Base-by-base conservation (phyloP, 2,329 filamentous ascomycete species). In the Pyricularia sp. region DNA sequence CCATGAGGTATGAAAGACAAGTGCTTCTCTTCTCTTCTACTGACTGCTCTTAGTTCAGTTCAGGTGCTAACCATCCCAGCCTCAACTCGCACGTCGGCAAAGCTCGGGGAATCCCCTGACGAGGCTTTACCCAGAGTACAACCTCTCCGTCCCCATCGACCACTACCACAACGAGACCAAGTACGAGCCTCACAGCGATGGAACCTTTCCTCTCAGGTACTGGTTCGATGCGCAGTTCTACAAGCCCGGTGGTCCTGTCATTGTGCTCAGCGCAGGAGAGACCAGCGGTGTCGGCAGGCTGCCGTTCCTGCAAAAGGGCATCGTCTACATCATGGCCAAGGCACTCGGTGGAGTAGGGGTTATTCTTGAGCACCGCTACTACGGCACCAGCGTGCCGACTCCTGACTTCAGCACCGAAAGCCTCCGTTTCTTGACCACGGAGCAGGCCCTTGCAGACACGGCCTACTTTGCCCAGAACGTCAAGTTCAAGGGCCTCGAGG, bases 361-460 rank as follows among this genome's bases (percentile, higher is more conserved):
- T 2, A 86, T 97, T 65, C 84, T 97, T 2, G 93, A 97, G 80
- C 93, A 97, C 75, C 87, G 93, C 33, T 97, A 96, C 82, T 97
- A 97, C 75, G 93, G 93, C 69, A 84, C 83, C 14, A 94, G 91
- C 76, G 88, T 90, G 68, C 92, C 92, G 0, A 86, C 86, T 0
- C 77, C 83, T 0, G 85, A 94, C 74, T 82, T 94, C 61, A 83
- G 79, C 73, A 89, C 87, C 0, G 80, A 91, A 75, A 94, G 86
- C 73, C 79, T 96, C 71, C 89, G 93, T 2, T 97, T 95, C 81
- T 81, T 97, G 74, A 90, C 91, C 0, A 95, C 92, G 0, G 91
- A 94, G 73, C 93, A 97, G 77, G 88, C 92, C 0, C 77, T 96
- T 58, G 92, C 92, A 9, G 93, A 97, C 76, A 88, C 89, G 63